Evolutionary conservation across 352 stramenopile genomes (phyloP).

Genomic region (Globisporangium splendens): DNA sequence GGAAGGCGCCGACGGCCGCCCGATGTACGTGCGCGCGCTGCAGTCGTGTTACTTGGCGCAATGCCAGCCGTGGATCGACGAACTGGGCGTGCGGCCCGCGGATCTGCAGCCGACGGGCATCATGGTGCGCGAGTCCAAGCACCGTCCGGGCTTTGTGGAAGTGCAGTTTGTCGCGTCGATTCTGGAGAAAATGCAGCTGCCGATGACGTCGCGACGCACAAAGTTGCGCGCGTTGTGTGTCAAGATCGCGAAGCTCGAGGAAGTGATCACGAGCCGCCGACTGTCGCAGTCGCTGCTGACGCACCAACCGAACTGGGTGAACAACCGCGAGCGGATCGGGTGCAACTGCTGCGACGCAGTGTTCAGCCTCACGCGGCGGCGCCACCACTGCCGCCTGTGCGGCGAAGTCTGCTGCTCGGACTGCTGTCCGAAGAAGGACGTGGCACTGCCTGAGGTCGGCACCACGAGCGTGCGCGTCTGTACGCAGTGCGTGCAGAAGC

Average conservation of each 20-base stretch:
- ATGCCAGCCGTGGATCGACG: constrained; percentile 58
- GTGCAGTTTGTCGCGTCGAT: constrained; percentile 75
- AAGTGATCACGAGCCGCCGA: constrained; percentile 64
- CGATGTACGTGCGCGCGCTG: constrained; percentile 70
- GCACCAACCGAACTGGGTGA: constrained; percentile 66
- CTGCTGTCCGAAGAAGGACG: constrained; percentile 80
- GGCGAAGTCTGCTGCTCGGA: constrained; percentile 75
- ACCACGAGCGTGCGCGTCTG: constrained; percentile 71
- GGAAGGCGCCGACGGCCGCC: constrained; percentile 31
- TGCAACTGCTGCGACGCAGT: constrained; percentile 64
- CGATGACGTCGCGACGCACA: constrained; percentile 43
- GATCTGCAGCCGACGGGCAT: constrained; percentile 67
- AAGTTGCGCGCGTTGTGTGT: constrained; percentile 54
- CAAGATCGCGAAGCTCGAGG: constrained; percentile 60
- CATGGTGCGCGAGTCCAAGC: constrained; percentile 64
- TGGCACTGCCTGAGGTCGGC: constrained; percentile 57
- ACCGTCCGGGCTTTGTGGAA: constrained; percentile 51
- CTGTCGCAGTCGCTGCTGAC: constrained; percentile 65
- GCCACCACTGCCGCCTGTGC: constrained; percentile 75
- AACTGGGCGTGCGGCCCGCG: constrained; percentile 41
- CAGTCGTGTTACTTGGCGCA: constrained; percentile 66
- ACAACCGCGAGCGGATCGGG: constrained; percentile 49
- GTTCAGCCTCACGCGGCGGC: constrained; percentile 66
- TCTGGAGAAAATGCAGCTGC: constrained; percentile 66
- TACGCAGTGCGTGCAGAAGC: constrained; percentile 45